Base-by-base conservation (phyloP, 2,329 filamentous ascomycete genomes). In the Helotiales sp. region DNA sequence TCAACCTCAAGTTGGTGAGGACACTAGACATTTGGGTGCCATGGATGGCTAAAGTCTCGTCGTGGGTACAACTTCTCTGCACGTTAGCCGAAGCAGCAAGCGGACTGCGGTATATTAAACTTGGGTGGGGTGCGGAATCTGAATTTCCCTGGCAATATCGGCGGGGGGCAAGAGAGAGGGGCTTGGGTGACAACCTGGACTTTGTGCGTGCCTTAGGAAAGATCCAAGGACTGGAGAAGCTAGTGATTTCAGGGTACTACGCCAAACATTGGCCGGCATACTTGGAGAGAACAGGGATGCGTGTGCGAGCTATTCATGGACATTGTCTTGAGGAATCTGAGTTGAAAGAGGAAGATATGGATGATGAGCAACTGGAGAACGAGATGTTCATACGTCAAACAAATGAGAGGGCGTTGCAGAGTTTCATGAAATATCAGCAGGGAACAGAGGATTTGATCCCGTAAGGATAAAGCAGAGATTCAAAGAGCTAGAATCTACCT, bases 371-470 rank as follows among this genome's bases (percentile, higher is more conserved):
- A 12, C n/a, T 12, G 10, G 31, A 34, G 4, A 3, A 5, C n/a
- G 5, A 5, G 10, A 34, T 13, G 31, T 12, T 10, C 3, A 5
- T 34, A 47, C 31, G 47, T 36, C 3, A 48, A 10, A 33, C 2
- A 2, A 52, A 52, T 46, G 19, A 57, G 54, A 27, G 31, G 25
- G 15, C 33, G 48, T 47, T 52, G 40, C 6, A 46, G 48, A 44
- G 10, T 36, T 52, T 46, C 19, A 47, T 7, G 31, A 19, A 42
- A 25, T 56, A 50, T 44, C 34, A 51, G 27, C 44, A 56, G 25
- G 54, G 47, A 51, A 51, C 54, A 50, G 54, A 50, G 24, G 7
- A 44, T 56, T 55, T 55, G 22, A 27, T 55, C 40, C 52, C 31
- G 36, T 55, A 27, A 49, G 30, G 42, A n/a, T n/a, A n/a, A n/a